Conservation (phyloP, 257 asterid species). For the Solanum appendiculatum region DNA sequence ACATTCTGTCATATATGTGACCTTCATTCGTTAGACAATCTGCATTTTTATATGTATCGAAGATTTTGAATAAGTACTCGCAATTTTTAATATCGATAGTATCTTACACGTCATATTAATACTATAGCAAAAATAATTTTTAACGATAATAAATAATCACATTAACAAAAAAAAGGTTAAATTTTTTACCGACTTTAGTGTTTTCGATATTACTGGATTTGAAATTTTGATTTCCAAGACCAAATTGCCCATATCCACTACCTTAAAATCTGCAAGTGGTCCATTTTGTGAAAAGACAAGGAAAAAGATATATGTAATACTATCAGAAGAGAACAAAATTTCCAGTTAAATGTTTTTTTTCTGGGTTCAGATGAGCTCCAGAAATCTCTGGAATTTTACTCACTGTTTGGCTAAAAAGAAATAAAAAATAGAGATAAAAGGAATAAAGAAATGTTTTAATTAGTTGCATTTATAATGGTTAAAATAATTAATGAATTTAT, state of each 20-base stretch:
- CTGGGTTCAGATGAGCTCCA: not conserved
- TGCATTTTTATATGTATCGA: no score
- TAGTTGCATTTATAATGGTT: not conserved
- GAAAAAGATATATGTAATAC: not conserved
- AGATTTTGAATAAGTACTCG: not conserved
- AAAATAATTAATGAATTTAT: not conserved
- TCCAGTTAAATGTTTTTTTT: not conserved
- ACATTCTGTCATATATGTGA: no score
- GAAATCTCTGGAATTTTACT: not conserved
- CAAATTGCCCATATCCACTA: not conserved
- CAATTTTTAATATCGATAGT: not conserved
- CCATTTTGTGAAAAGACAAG: not conserved
- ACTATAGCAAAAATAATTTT: no score
- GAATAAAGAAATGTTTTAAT: not conserved
- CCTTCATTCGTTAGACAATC: no score
- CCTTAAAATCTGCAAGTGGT: not conserved
- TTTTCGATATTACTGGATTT: not conserved
- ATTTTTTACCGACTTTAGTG: no score
- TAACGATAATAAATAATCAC: no score
- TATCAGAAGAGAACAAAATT: not conserved
- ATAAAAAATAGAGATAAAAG: not conserved
- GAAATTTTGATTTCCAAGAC: not conserved
- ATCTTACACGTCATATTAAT: no score
- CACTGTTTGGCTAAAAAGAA: not conserved
- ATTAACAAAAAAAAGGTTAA: no score